Evolutionary conservation across 257 asterid species (phyloP), one percentile per base, ranked within the genome.

Genomic region (Capsicum rhomboideum): DNA sequence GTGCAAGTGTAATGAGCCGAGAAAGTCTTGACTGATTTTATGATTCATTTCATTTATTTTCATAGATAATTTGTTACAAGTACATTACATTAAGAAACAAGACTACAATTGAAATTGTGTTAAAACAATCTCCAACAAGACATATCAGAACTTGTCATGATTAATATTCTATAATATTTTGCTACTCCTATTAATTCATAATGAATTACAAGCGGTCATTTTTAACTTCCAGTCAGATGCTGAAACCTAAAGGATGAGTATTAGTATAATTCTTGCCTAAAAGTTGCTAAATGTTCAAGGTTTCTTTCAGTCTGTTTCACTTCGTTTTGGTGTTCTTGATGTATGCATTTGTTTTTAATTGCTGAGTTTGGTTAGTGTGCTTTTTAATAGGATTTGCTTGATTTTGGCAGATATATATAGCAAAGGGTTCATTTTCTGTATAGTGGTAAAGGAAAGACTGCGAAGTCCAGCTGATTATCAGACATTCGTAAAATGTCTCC

Each of bases 401-500:
- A 84, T 90, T 46, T 84, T 89, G 78, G 52, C 93, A 97, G 99
- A 92, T 87, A 85, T 80, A 90, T 93, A 91, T 87, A 89, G 91
- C 88, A 87, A 85, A 34, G 99, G 93, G 88, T 93, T 95, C 89
- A 67, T 89, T 67, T 97, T 97, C 83, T 95, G 98, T 92, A 98
- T 95, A 82, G 91, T 93, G 87, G 99, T 97, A 75, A 97, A 95
- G 88, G 98, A 92, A 89, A 92, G 93, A 84, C 89, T 97, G 71
- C 88, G 61, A 72, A 93, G 91, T 88, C 90, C 96, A 17, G 94
- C 92, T 59, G 98, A 93, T 88, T 97, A 97, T 91, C 97, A 97
- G 89, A 97, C 92, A 64, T 97, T 97, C 86, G 91, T 97, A 90
- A 94, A 95, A 84, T 97, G 99, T 88, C 99, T 97, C 86, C 92